phyloP scores from a whole-genome alignment of 2,329 filamentous ascomycete species.

The Escovopsis sp. region DNA sequence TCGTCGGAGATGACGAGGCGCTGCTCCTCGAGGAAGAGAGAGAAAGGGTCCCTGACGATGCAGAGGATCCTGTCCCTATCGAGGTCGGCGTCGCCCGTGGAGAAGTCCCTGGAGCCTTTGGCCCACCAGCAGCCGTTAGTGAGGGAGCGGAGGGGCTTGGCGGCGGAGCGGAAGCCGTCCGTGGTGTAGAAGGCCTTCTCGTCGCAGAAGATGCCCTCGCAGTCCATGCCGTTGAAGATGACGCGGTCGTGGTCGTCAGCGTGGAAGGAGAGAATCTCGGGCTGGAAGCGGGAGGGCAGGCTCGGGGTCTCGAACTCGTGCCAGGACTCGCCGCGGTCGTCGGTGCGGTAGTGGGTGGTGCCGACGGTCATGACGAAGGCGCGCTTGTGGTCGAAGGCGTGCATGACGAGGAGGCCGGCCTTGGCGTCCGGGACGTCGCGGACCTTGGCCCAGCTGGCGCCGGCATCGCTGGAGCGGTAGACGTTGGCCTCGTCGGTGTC shows the following conservation, averaged over 20 bases:
- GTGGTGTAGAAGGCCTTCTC: conserved; percentile 59
- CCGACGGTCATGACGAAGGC: conserved; percentile 65
- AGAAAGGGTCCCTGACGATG: conserved; percentile 59
- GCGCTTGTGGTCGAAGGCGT: conserved; percentile 61
- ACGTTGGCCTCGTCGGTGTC: conserved; percentile 49
- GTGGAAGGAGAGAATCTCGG: conserved; percentile 55
- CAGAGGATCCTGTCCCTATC: conserved; percentile 65
- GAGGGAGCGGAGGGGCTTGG: conserved; percentile 46
- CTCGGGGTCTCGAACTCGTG: conserved; percentile 49
- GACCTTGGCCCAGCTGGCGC: conserved; percentile 57
- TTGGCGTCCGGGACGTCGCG: conserved; percentile 47
- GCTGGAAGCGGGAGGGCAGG: conserved; percentile 37
- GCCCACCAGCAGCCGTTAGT: conserved; percentile 80
- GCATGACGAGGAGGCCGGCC: conserved; percentile 51
- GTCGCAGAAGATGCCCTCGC: conserved; percentile 46
- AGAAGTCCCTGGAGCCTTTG: conserved; percentile 58
- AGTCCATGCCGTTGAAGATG: conserved; percentile 65
- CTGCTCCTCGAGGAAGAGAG: conserved; percentile 56
- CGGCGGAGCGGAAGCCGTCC: conserved; percentile 62
- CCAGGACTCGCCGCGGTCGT: conserved; percentile 74
- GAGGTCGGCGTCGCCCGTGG: conserved; percentile 46
- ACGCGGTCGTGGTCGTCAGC: conserved; percentile 71
- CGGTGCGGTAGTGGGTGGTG: conserved; percentile 66
- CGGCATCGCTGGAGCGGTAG: conserved; percentile 68
- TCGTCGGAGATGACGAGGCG: conserved; percentile 68